Evolutionary conservation across 2,329 filamentous ascomycete genomes (phyloP).

Genomic region (Chaetomiaceae sp.): DNA sequence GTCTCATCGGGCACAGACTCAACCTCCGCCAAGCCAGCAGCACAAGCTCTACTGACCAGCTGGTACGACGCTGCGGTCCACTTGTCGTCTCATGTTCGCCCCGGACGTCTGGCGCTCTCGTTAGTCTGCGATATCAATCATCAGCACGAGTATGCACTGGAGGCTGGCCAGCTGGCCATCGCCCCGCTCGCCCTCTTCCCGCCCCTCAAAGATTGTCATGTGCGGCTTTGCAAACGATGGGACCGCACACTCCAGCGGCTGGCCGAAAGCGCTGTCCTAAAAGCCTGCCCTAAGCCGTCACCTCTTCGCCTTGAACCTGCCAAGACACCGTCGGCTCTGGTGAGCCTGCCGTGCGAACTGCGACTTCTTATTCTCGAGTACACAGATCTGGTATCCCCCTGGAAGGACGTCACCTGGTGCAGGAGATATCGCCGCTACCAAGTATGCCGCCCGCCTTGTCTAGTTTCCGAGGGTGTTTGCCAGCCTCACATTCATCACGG

Average conservation of each 20-base stretch:
- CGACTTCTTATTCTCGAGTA: constrained; percentile 18
- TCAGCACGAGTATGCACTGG: background rate
- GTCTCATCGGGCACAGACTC: too few species aligned
- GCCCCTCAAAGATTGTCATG: constrained; percentile 11
- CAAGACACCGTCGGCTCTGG: background rate
- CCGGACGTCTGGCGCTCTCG: constrained; percentile 9
- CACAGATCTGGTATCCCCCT: constrained; percentile 19
- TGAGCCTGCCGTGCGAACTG: constrained; percentile 16
- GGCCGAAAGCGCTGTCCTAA: constrained; percentile 13
- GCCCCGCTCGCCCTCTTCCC: constrained; percentile 10
- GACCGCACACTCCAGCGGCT: constrained; percentile 12
- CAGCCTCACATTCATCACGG: background rate
- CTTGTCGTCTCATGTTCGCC: constrained; percentile 6
- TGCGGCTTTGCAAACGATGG: constrained; percentile 6
- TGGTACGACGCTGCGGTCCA: constrained; percentile 4
- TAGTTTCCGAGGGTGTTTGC: background rate
- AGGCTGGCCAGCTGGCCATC: constrained; percentile 2
- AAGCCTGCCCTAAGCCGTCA: background rate
- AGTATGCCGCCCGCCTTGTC: background rate
- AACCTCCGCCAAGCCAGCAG: too few species aligned
- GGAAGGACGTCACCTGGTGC: constrained; percentile 16
- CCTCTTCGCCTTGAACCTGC: background rate
- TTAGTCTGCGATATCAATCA: constrained; percentile 15
- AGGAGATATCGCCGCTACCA: background rate
- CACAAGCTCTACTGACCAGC: constrained; percentile 7